These are phyloP conservation scores for Ceratonia siliqua DNA, from an alignment of 306 rosid species.

Conservation along the genomic window DNA sequence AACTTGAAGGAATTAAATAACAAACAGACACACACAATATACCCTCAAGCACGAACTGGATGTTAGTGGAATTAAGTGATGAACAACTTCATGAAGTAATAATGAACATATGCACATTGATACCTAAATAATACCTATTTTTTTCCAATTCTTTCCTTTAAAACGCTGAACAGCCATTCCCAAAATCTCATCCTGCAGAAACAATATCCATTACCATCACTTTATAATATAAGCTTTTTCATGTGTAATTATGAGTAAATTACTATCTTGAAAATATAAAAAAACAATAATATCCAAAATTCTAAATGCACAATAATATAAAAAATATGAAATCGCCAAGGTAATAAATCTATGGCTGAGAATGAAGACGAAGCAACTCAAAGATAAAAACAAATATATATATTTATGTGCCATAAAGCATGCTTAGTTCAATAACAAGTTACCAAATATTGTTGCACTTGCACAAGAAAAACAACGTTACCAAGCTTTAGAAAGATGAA, in stretches of 20 bases:
- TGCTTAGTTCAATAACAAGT: background rate
- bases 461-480: conserved; percentile 11
- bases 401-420: background rate
- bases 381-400: background rate
- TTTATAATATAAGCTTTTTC: background rate
- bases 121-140: conserved; percentile 69
- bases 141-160: conserved; percentile 97
- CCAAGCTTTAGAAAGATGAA: conserved; percentile 24
- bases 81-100: conserved; percentile 12
- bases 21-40: background rate
- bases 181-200: conserved; percentile 90
- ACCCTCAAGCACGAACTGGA: background rate
- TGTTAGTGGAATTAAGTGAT: background rate
- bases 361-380: conserved; percentile 1
- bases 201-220: conserved; percentile 33
- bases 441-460: too few species aligned
- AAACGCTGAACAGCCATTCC: conserved; percentile 78
- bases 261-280: background rate
- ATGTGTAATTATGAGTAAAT: background rate
- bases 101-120: conserved; percentile 11
- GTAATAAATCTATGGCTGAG: background rate
- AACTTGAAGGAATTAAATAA: background rate
- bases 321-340: background rate
- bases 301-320: conserved; percentile 8
- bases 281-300: background rate